phyloP scores from a whole-genome alignment of 345 rosid genomes.

The Tarenaya hassleriana region DNA sequence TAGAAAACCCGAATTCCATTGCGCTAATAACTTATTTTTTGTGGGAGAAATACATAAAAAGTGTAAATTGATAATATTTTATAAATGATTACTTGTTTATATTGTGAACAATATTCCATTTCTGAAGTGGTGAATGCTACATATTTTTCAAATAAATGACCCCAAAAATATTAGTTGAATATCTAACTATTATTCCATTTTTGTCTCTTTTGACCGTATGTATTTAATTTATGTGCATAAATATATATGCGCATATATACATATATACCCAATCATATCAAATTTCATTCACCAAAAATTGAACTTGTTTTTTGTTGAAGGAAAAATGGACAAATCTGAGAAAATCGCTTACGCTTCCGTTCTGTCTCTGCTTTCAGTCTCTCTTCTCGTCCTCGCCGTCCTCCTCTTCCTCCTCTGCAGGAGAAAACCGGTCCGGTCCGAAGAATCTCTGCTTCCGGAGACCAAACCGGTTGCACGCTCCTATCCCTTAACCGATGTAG shows the following conservation, averaged over 20 bases:
- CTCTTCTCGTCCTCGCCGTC: slow-evolving; percentile 35
- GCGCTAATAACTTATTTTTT: too few relatives aligned
- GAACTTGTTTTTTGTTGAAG: not conserved
- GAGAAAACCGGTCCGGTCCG: slow-evolving; percentile 47
- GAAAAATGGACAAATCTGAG: slow-evolving; percentile 30
- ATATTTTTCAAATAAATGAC: not conserved
- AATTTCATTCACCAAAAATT: not conserved
- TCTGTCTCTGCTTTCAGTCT: slow-evolving; percentile 43
- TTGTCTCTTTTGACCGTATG: slow-evolving; percentile 9
- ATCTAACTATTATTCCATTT: slow-evolving; percentile 5
- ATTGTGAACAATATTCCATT: too few relatives aligned
- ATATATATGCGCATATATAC: slow-evolving; percentile 4
- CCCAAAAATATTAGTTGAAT: slow-evolving; percentile 20
- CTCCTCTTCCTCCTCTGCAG: slow-evolving; percentile 45
- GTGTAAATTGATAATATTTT: too few relatives aligned
- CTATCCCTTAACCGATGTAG: slow-evolving; percentile 52
- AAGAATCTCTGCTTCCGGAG: slow-evolving; percentile 32
- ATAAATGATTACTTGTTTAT: too few relatives aligned
- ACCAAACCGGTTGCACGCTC: slow-evolving; percentile 31
- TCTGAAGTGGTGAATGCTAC: not conserved
- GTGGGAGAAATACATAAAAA: too few relatives aligned
- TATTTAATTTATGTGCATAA: slow-evolving; percentile 1
- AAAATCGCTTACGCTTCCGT: slow-evolving; percentile 43
- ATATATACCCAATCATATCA: not conserved
- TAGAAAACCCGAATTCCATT: too few relatives aligned